Conservation (phyloP, 2,329 filamentous ascomycete genomes). For the Chaetomium sp. region DNA sequence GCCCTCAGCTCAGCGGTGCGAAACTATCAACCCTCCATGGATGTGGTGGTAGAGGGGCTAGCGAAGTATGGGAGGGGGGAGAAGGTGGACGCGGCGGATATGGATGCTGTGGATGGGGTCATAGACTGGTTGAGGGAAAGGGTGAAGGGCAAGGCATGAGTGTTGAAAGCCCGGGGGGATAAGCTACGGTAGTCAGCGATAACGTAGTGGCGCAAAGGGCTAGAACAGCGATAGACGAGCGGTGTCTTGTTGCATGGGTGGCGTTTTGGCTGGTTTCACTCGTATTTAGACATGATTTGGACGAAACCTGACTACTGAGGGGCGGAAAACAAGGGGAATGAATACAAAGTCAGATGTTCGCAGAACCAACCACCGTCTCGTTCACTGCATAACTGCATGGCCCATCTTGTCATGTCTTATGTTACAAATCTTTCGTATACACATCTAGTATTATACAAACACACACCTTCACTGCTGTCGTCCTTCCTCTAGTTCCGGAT, state of each 20-base stretch:
- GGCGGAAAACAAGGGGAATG: not conserved
- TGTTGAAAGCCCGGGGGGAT: no score
- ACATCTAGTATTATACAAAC: constrained; percentile 19
- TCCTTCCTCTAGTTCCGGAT: constrained; percentile 20
- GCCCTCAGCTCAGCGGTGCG: constrained; percentile 79
- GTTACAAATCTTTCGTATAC: constrained; percentile 14
- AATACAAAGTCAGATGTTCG: constrained; percentile 4
- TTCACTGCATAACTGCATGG: not conserved
- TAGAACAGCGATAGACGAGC: not conserved
- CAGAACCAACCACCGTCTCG: not conserved
- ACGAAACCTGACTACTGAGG: not conserved
- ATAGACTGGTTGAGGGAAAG: constrained; percentile 61
- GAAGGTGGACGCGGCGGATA: constrained; percentile 73
- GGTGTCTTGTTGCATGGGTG: constrained; percentile 27
- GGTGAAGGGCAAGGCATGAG: constrained; percentile 27
- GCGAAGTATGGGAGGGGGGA: constrained; percentile 42
- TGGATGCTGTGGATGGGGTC: constrained; percentile 75
- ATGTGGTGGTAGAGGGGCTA: constrained; percentile 58
- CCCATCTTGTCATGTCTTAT: constrained; percentile 1
- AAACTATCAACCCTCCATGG: constrained; percentile 83
- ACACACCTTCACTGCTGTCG: constrained; percentile 5
- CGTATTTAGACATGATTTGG: constrained; percentile 11
- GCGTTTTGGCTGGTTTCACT: constrained; percentile 29
- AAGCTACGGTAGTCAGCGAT: not conserved
- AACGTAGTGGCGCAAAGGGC: not conserved